A percentile compares a stretch with the other conserved stretches of the same genome.
phyloP scores from a whole-genome alignment of 1,284 basidiomycete species.

The Boletellus deceptivus region DNA sequence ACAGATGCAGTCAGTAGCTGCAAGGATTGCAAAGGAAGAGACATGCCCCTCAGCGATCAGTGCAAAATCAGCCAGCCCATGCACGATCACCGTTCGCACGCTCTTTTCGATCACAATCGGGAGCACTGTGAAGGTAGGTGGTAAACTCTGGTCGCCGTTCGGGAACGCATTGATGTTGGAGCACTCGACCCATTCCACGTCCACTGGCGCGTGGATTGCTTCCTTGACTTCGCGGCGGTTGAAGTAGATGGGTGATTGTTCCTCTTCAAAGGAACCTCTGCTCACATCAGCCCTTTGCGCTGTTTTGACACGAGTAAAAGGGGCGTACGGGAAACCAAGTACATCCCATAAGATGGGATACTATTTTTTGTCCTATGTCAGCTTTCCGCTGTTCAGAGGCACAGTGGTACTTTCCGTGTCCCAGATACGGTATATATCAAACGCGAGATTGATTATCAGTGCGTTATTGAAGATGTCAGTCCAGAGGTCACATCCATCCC shows the following conservation, averaged over 20 bases:
- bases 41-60: conserved; percentile 70
- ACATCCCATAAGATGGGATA: conserved; percentile 70
- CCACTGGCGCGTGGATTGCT: conserved; percentile 68
- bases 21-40: no score
- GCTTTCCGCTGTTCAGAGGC: neutral
- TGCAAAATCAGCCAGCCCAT: conserved; percentile 71
- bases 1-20: no score
- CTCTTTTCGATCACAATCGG: conserved; percentile 77
- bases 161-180: conserved; percentile 60
- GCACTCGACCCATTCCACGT: conserved; percentile 65
- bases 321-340: conserved; percentile 66
- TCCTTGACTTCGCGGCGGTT: conserved; percentile 66
- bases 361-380: conserved; percentile 26
- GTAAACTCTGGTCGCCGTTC: conserved; percentile 55
- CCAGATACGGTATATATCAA: conserved; percentile 74
- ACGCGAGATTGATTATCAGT: conserved; percentile 65
- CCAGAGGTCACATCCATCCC: conserved; percentile 65
- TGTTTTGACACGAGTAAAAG: neutral
- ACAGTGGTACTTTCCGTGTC: conserved; percentile 45
- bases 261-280: conserved; percentile 60
- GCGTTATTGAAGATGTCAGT: conserved; percentile 59
- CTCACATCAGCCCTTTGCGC: neutral
- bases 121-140: conserved; percentile 61
- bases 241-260: conserved; percentile 60
- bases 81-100: conserved; percentile 63